Evolutionary conservation across 1,139 yeast species (phyloP), one percentile per base, ranked within the genome.

Genomic region (Candida tunisiensis): DNA sequence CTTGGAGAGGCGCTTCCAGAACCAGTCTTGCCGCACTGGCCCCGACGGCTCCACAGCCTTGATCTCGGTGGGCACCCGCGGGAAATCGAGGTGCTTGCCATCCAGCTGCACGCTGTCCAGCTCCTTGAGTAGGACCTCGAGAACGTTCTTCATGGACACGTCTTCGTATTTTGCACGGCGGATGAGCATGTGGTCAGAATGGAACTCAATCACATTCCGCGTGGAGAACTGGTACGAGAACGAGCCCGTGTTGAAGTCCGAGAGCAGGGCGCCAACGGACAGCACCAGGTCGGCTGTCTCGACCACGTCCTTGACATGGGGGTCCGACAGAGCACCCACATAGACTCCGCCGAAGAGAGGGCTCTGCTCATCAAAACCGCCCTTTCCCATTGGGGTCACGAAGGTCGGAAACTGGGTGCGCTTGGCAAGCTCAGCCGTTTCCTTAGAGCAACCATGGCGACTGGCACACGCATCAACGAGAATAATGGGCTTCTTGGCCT

Each of bases 361-460:
- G 49, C 74, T 63, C 34, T 62, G 61, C 57, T 80, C 93, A 54
- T 75, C 72, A 45, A 78, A 68, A 23, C 69, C 65, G 36, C 83
- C 77, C 57, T 79, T 79, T 55, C 93, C 93, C 92, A 80, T 78
- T 38, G 93, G 93, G 28, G 93, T 79, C 31, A 77, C 77, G 56
- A 69, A 79, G 19, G 75, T 78, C 21, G 92, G 91, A 69, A 72
- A 79, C 49, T 75, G 73, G 26, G 93, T 77, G 29, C 57, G 45
- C 40, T 70, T 68, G 31, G 77, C 75, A 47, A 80, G 64, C 39
- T 60, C 52, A 36, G 55, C 58, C 34, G 78, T 74, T 53, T 74
- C 82, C 19, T 51, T 55, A 44, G 62, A 64, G 43, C 73, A 75
- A 38, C 62, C 62, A 53, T 79, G 92, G 57, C 93, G 68, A 28